Percentiles rank a stretch among this genome's conserved stretches.
These are phyloP conservation scores for Sporothrix sp. DNA, from an alignment of 2,329 filamentous ascomycete genomes.

Conservation along the genomic window DNA sequence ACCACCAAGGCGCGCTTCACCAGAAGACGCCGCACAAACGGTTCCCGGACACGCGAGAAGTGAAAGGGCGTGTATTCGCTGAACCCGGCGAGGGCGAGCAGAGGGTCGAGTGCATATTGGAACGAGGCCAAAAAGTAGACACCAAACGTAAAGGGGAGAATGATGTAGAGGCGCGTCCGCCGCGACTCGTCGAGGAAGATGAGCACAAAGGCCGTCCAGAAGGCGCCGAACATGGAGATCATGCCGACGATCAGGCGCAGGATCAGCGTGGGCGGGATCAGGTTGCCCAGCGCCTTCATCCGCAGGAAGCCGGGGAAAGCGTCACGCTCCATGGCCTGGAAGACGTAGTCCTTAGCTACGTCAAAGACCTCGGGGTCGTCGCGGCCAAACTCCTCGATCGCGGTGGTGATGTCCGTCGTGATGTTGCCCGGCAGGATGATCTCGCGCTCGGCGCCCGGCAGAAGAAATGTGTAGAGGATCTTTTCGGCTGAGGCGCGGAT, in stretches of 20 bases:
- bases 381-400: slow-evolving; percentile 82
- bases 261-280: slow-evolving; percentile 84
- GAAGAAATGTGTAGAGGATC: slow-evolving; percentile 94
- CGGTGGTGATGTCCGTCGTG: slow-evolving; percentile 71
- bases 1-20: slow-evolving; percentile 77
- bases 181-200: slow-evolving; percentile 79
- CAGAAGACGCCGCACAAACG: slow-evolving; percentile 79
- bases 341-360: slow-evolving; percentile 96
- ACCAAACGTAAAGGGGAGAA: slow-evolving; percentile 84
- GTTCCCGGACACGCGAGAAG: slow-evolving; percentile 79
- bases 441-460: slow-evolving; percentile 91
- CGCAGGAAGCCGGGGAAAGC: slow-evolving; percentile 96
- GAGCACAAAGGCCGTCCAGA: slow-evolving; percentile 89
- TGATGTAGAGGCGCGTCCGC: slow-evolving; percentile 62
- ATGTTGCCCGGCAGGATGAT: slow-evolving; percentile 87
- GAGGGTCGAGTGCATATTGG: slow-evolving; percentile 89
- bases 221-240: slow-evolving; percentile 76
- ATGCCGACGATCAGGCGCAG: slow-evolving; percentile 78
- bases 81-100: slow-evolving; percentile 77
- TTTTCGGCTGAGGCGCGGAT: slow-evolving; percentile 92
- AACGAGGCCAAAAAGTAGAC: slow-evolving; percentile 85
- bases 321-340: slow-evolving; percentile 98
- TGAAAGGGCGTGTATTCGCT: slow-evolving; percentile 96
- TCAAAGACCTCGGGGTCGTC: slow-evolving; percentile 98
- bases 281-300: slow-evolving; percentile 89